Evolutionary conservation across 2,329 filamentous ascomycete species (phyloP), one percentile per base, ranked within the genome.

Genomic region (Ophiostoma novo-ulmi): DNA sequence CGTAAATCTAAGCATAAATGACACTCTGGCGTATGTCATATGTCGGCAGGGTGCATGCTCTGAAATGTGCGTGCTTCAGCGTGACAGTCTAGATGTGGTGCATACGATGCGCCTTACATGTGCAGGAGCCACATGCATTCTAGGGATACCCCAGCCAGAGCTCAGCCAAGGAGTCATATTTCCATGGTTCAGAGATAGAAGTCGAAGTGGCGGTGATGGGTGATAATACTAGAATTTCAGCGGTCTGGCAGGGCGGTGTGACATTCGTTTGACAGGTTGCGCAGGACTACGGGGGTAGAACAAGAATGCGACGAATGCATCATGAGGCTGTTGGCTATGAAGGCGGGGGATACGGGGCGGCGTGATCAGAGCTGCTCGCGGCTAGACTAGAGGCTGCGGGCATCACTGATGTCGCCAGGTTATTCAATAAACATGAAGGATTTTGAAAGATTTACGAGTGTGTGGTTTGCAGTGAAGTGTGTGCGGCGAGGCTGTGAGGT

Each of bases 351-450:
- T 20, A 48, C 20, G 22, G 52, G 22, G n/a, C 22, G 22, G 44
- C 52, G 52, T 58, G 52, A 22, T 17, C 52, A 58, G 22, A 58
- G 52, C 22, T 58, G 52, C 52, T 58, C 44, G 52, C 52, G 52
- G n/a, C 52, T 14, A 17, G 52, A 26, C 52, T 58, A 22, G 11
- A 58, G 52, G n/a, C 22, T 26, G n/a, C 22, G 26, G 52, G 8
- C 52, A 58, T 48, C 14, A 48, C 20, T 6, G 20, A 20, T 44
- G 14, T 7, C 39, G 31, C 31, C 31, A 31, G 31, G 31, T 4
- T 31, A 31, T 31, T 31, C 3, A 31, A 31, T 31, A 31, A 31
- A 31, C 31, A 31, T 31, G 3, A 31, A 31, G 3, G 31, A 31
- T 31, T 31, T 31, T 31, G 3, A 31, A 31, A 31, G 31, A 31